A percentile compares a stretch with the other conserved stretches of the same genome.
Conservation (phyloP, 768 basidiomycete genomes). For the Pulveroboletus sp. region DNA sequence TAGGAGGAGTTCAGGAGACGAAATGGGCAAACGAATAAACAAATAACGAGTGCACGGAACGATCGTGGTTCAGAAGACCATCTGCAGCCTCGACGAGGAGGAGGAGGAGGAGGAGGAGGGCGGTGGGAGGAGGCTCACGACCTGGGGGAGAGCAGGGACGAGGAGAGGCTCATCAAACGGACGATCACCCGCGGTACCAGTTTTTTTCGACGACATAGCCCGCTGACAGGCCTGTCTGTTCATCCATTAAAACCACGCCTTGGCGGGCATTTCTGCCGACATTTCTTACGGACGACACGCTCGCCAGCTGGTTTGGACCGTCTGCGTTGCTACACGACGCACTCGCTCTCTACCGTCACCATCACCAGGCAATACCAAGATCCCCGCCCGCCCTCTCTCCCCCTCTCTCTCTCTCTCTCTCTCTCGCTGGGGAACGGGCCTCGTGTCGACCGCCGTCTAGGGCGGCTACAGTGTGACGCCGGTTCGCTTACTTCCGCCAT, state of each 20-base stretch:
- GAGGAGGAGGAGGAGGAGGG: neutral
- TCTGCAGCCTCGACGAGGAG: slow-evolving; percentile 4
- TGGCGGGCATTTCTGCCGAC: neutral
- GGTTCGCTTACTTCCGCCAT: slow-evolving; percentile 5
- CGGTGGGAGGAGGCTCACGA: neutral
- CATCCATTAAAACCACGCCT: slow-evolving; percentile 12
- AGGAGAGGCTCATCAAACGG: neutral
- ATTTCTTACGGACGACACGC: neutral
- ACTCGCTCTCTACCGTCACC: no score
- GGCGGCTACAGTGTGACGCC: neutral
- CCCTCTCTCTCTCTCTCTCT: no score
- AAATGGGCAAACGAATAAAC: slow-evolving; percentile 19
- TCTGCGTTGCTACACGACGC: neutral
- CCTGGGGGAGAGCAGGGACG: slow-evolving; percentile 1
- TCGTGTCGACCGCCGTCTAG: neutral
- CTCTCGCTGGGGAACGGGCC: no score
- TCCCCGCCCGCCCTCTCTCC: no score
- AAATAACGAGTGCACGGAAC: slow-evolving; percentile 19
- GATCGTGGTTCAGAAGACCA: slow-evolving; percentile 17
- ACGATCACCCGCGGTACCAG: neutral
- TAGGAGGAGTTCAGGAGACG: slow-evolving; percentile 21
- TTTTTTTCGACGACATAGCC: neutral
- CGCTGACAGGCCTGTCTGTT: slow-evolving; percentile 14
- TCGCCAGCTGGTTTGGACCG: neutral
- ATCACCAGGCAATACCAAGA: no score